A percentile compares a stretch with the other conserved stretches of the same genome.
Evolutionary conservation across 352 stramenopile genomes (phyloP).

Genomic region (Phytophthora vignae): DNA sequence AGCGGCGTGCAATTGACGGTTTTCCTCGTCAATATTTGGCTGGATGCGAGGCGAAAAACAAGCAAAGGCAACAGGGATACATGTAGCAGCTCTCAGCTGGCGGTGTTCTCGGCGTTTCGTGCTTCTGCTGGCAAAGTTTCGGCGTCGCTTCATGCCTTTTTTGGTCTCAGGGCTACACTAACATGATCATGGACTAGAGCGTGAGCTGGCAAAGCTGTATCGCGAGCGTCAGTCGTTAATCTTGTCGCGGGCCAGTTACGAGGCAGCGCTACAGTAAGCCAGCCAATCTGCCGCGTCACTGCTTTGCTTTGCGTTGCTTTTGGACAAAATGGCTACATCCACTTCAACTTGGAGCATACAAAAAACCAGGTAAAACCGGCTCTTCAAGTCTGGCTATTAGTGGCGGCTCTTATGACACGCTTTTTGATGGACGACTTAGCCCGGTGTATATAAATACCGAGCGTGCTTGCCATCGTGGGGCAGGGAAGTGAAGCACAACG

Average conservation of each 20-base stretch:
- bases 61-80: neutral
- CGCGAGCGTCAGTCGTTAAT: neutral
- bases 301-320: neutral
- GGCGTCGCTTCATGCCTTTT: conserved; percentile 2
- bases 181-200: neutral
- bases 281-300: neutral
- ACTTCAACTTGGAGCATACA: conserved; percentile 40
- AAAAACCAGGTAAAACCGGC: conserved; percentile 14
- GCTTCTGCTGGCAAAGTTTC: neutral
- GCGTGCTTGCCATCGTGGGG: neutral
- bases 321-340: conserved; percentile 8
- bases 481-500: conserved; percentile 7
- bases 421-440: conserved; percentile 18
- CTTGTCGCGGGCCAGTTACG: neutral
- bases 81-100: neutral
- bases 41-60: neutral
- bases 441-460: conserved; percentile 13
- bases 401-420: conserved; percentile 19
- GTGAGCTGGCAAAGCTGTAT: neutral
- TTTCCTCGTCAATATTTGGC: neutral
- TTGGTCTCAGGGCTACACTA: neutral
- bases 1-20: neutral
- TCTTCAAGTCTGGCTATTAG: conserved; percentile 21
- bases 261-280: neutral
- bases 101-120: conserved; percentile 24